Conservation (phyloP, 108 stramenopile genomes). For the Pseudonitzschia delicatissima region DNA sequence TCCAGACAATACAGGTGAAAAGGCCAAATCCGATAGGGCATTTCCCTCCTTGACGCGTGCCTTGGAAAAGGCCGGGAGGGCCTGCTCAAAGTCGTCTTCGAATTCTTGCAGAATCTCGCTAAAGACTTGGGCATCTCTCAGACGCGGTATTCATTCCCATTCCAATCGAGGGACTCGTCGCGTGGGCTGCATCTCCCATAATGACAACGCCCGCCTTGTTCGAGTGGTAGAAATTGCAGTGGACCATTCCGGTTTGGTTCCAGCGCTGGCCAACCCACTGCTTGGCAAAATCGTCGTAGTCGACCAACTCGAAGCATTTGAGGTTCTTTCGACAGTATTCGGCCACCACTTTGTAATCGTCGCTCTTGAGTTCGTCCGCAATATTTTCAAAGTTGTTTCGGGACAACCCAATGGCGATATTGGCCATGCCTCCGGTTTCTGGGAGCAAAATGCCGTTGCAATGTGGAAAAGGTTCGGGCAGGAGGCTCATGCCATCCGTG, state of each 20-base stretch:
- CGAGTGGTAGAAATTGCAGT: constrained; percentile 52
- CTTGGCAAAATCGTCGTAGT: constrained; percentile 40
- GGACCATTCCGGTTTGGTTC: constrained; percentile 53
- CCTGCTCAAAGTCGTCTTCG: constrained; percentile 41
- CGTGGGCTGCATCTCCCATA: constrained; percentile 58
- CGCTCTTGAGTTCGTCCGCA: constrained; percentile 33
- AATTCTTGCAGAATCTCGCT: constrained; percentile 37
- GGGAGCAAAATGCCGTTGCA: constrained; percentile 45
- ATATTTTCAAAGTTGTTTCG: constrained; percentile 11
- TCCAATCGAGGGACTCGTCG: constrained; percentile 51
- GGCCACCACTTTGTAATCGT: constrained; percentile 42
- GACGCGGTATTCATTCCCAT: constrained; percentile 72
- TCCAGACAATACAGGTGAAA: constrained; percentile 49
- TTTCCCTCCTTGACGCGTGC: constrained; percentile 60
- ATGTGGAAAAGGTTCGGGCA: constrained; percentile 35
- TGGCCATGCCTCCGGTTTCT: constrained; percentile 47
- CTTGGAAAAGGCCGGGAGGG: constrained; percentile 42
- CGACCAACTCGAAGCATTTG: constrained; percentile 38
- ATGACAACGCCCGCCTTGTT: constrained; percentile 27
- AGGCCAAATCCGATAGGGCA: constrained; percentile 37
- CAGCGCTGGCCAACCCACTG: constrained; percentile 56
- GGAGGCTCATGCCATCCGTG: constrained; percentile 16
- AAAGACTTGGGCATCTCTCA: constrained; percentile 51
- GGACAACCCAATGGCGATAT: constrained; percentile 35
- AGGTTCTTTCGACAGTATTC: constrained; percentile 45